Evolutionary conservation across 1,284 basidiomycete genomes (phyloP), one percentile per base, ranked within the genome.

Genomic region (Butyriboletus appendiculatus): DNA sequence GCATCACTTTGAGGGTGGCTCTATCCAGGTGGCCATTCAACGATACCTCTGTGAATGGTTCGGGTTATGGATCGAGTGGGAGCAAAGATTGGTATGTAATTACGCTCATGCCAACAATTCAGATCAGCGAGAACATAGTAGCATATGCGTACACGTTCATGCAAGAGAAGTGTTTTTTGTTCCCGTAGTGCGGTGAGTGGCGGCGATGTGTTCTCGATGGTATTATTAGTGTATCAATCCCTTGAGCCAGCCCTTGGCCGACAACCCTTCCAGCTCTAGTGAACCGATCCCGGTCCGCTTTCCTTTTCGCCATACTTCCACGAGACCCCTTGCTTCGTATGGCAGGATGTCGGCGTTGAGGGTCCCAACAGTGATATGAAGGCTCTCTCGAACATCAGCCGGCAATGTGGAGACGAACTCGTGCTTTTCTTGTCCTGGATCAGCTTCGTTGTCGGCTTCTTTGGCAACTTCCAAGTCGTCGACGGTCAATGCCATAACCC

Each of bases 341-440:
- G 94, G 81, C 0, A 69, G 63, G 1, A 96, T 77, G 2, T 74
- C 72, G 16, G 72, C 67, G 39, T 78, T 66, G 50, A 69, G 64
- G 5, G 93, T 96, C 3, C 93, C 97, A 5, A 98, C 85, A 0
- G 97, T 99, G 55, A 99, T 82, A 69, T 99, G 97, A 59, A 96
- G 68, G 56, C 80, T 60, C 12, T 73, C 62, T 55, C 73, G 74
- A 12, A 85, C 63, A 16, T 81, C 78, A 15, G 73, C 66, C 0
- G 81, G 75, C 20, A 95, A 62, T 42, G 59, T 63, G 4, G 69
- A 68, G 20, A 86, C 59, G 45, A 90, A 84, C 35, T 76, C 73
- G 15, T 74, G 64, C 5, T 78, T 81, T 35, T 73, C 71, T 44
- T 79, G 71, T 6, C 70, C 68, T 15, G 59, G 60, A 18, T 62